These are phyloP conservation scores for Leccinum brunneo-olivaceum DNA, from an alignment of 1,284 basidiomycete genomes.

Conservation along the genomic window DNA sequence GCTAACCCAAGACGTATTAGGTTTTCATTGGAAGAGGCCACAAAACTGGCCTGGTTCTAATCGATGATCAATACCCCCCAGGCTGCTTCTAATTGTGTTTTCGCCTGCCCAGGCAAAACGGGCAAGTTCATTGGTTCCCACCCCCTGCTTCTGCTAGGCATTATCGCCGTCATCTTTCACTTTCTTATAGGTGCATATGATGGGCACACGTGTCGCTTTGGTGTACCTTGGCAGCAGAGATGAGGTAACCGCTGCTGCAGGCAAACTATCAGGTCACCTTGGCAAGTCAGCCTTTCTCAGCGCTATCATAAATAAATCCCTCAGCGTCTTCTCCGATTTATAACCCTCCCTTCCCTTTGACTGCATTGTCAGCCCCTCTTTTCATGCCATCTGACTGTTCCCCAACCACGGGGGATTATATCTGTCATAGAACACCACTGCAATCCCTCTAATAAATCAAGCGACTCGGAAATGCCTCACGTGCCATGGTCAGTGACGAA, in stretches of 20 bases:
- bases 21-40: no score
- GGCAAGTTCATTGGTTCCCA: no score
- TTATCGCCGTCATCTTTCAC: constrained; percentile 13
- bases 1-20: no score
- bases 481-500: constrained; percentile 8
- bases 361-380: constrained; percentile 5
- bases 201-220: constrained; percentile 16
- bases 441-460: not conserved
- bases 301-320: constrained; percentile 21
- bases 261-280: constrained; percentile 13
- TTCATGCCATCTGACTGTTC: constrained; percentile 15
- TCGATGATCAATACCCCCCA: no score
- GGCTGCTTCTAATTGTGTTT: no score
- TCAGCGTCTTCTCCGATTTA: constrained; percentile 1
- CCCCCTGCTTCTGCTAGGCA: constrained; percentile 6
- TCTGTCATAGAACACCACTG: constrained; percentile 1
- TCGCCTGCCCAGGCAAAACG: no score
- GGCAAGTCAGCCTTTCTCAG: constrained; percentile 10
- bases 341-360: constrained; percentile 3
- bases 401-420: constrained; percentile 7
- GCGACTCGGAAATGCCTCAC: constrained; percentile 11
- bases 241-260: constrained; percentile 13
- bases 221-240: constrained; percentile 13
- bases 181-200: constrained; percentile 16
- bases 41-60: no score